Evolutionary conservation across 805 yeast genomes (phyloP), one percentile per base, ranked within the genome.

Genomic region (Candida hungchunana): DNA sequence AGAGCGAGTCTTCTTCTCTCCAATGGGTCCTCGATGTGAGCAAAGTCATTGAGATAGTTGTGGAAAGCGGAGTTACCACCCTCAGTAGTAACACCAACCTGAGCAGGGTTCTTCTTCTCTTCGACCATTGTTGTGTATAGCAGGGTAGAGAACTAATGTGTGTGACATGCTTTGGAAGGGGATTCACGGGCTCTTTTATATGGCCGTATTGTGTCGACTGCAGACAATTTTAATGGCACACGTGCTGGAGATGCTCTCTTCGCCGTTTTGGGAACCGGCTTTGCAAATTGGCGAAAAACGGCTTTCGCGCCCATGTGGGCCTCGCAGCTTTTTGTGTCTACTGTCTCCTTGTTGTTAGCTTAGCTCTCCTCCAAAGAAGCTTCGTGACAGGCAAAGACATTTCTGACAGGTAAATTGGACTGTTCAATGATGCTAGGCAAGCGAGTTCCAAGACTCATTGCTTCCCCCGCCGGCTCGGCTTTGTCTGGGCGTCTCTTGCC

Each of bases 31-130:
- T 79, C 82, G 45, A 84, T 74, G 56, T 84, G 84, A 29, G 90
- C 83, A 49, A 79, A 84, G 61, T 84, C 87, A 39, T 79, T 83
- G 44, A 82, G 56, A 62, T 74, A 83, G 58, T 84, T 86, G 67
- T 84, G 89, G 75, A 83, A 84, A 35, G 93, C 93, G 45, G 86
- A 77, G 57, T 84, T 81, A 67, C 94, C 93, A 66, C 94, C 94
- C 11, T 50, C 64, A 26, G 80, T 75, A 43, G 55, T 47, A 39
- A 60, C 50, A 36, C 53, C 56, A 29, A 37, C 61, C 17, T 44
- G 37, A 23, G 52, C 51, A 17, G 49, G 43, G 43, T 53, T 53
- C 36, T 43, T 45, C 37, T 44, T 46, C 34, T 42, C 55, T 17
- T 43, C 47, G 31, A 34, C 18, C 42, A 31, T 21, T 16, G 21